These are phyloP conservation scores for Silybum marianum DNA, from an alignment of 129 eudicot genomes.

Conservation along the genomic window DNA sequence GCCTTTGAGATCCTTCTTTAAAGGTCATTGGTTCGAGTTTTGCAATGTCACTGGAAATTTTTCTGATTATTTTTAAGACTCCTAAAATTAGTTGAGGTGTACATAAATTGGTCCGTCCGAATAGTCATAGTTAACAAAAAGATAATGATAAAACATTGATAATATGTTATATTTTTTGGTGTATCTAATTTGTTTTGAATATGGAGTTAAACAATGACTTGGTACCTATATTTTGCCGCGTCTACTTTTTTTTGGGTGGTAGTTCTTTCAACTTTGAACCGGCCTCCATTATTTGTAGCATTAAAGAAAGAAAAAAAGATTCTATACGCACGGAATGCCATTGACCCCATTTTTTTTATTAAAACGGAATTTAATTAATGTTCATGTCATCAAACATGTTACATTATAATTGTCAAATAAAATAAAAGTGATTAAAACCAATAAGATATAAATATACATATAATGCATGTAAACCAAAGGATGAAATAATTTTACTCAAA, in stretches of 20 bases:
- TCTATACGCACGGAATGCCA: background rate
- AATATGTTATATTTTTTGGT: background rate
- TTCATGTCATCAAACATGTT: background rate
- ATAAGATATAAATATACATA: background rate
- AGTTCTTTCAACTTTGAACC: slow-evolving; percentile 18
- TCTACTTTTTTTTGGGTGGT: background rate
- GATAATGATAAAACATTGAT: too few species aligned
- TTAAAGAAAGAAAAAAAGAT: background rate
- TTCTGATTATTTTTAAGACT: too few species aligned
- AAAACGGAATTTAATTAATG: background rate
- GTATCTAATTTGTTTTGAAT: background rate
- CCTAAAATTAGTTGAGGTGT: too few species aligned
- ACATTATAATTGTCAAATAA: background rate
- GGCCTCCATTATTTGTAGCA: slow-evolving; percentile 21
- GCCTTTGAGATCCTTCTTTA: too few species aligned
- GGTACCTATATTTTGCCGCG: slow-evolving; percentile 5
- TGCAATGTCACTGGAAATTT: too few species aligned
- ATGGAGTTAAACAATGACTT: slow-evolving; percentile 4
- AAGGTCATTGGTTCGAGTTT: too few species aligned
- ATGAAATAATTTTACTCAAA: too few species aligned
- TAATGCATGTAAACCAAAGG: background rate
- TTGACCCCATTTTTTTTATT: slow-evolving; percentile 2
- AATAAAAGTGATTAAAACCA: background rate
- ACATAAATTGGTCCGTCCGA: too few species aligned
- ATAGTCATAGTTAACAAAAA: too few species aligned